Evolutionary conservation across 1,139 yeast genomes (phyloP).

Genomic region (Kurtzmaniella quercitrusa): DNA sequence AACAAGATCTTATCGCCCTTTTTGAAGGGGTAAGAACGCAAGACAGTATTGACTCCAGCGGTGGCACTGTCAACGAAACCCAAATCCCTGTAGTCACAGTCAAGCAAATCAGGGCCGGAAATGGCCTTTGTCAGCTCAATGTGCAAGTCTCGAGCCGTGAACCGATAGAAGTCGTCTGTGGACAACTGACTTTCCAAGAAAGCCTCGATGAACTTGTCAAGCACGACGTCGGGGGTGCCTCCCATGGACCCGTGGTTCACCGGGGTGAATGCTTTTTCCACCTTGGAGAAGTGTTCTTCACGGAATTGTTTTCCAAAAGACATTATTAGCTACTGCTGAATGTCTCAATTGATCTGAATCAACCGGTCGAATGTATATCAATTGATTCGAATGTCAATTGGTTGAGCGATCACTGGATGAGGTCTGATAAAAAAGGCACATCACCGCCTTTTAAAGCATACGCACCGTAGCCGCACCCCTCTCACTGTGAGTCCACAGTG

Average conservation of each 20-base stretch:
- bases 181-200: slow-evolving; percentile 23
- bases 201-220: slow-evolving; percentile 20
- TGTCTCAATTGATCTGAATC: too few species aligned
- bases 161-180: slow-evolving; percentile 39
- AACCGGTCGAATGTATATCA: too few species aligned
- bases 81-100: slow-evolving; percentile 39
- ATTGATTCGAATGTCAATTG: too few species aligned
- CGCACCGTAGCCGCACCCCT: too few species aligned
- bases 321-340: too few species aligned
- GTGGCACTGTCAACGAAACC: slow-evolving; percentile 62
- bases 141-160: slow-evolving; percentile 19
- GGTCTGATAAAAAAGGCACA: too few species aligned
- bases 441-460: too few species aligned
- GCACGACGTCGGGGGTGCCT: slow-evolving; percentile 38
- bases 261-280: slow-evolving; percentile 31
- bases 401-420: too few species aligned
- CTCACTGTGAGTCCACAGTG: too few species aligned
- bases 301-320: slow-evolving; percentile 50
- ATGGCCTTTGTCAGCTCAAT: slow-evolving; percentile 22
- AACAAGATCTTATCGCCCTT: slow-evolving; percentile 52
- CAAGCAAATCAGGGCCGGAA: slow-evolving; percentile 33
- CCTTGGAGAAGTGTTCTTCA: slow-evolving; percentile 36
- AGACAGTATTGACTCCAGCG: slow-evolving; percentile 53
- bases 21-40: slow-evolving; percentile 50
- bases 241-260: slow-evolving; percentile 58